Evolutionary conservation across 805 yeast species (phyloP).

Genomic region (Priceomyces medius): DNA sequence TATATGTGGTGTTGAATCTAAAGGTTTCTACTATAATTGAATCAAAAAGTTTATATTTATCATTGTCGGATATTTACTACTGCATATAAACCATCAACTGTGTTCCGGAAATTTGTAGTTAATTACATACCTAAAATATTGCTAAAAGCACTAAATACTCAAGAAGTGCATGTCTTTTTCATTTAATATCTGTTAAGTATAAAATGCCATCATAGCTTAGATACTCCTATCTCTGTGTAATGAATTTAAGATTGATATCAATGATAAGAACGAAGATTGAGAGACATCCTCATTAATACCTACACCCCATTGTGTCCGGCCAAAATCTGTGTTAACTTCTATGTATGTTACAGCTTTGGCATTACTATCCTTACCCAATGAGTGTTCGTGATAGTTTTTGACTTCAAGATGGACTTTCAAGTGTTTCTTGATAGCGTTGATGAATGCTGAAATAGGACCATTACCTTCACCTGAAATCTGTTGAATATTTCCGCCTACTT

Average conservation of each 20-base stretch:
- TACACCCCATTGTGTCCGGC: conserved; percentile 71
- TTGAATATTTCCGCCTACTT: conserved; percentile 40
- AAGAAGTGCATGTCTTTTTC: no score
- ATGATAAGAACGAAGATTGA: conserved; percentile 73
- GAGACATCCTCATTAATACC: conserved; percentile 90
- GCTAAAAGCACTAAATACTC: no score
- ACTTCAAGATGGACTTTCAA: conserved; percentile 57
- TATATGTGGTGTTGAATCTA: no score
- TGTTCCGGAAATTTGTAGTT: no score
- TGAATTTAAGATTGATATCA: conserved; percentile 62
- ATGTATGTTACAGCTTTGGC: conserved; percentile 78
- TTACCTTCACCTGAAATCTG: conserved; percentile 65
- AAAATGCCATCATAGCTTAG: no score
- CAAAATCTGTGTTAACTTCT: conserved; percentile 31
- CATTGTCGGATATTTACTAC: no score
- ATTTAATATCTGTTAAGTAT: no score
- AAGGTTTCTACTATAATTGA: no score
- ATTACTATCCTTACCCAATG: conserved; percentile 69
- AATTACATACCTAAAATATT: no score
- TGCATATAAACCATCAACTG: no score
- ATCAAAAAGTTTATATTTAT: no score
- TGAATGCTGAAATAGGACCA: conserved; percentile 79
- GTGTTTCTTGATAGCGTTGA: conserved; percentile 54
- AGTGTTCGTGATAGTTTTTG: conserved; percentile 73
- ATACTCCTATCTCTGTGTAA: conserved; percentile 18